These are phyloP conservation scores for Royoungia palumana DNA, from an alignment of 768 basidiomycete species.

Conservation along the genomic window DNA sequence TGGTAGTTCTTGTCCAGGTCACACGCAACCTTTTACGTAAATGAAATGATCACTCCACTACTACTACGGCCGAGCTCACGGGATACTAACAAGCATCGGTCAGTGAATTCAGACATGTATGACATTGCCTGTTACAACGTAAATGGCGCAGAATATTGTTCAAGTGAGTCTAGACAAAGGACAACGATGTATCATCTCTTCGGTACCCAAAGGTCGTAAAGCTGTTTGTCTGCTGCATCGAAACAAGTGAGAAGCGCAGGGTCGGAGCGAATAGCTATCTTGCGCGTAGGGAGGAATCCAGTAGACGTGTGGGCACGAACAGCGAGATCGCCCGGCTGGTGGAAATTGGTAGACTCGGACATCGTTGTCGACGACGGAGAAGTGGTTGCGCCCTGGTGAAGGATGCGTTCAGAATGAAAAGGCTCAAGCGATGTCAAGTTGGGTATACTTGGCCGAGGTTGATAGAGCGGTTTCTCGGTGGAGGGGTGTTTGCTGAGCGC, in stretches of 20 bases:
- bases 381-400: constrained; percentile 12
- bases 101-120: too few species aligned
- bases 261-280: constrained; percentile 56
- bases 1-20: constrained; percentile 17
- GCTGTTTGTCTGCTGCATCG: constrained; percentile 69
- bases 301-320: constrained; percentile 17
- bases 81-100: too few species aligned
- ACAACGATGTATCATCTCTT: constrained; percentile 13
- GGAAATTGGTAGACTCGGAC: constrained; percentile 27
- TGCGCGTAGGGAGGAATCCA: constrained; percentile 32
- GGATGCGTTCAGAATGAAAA: too few species aligned
- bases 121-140: too few species aligned
- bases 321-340: constrained; percentile 16
- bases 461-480: constrained; percentile 14
- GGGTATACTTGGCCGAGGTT: constrained; percentile 15
- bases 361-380: constrained; percentile 33
- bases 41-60: too few species aligned
- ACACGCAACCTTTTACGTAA: constrained; percentile 20
- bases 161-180: not conserved
- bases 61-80: too few species aligned
- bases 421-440: not conserved
- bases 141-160: too few species aligned
- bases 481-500: constrained; percentile 5
- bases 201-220: constrained; percentile 77
- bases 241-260: constrained; percentile 69